Evolutionary conservation across 192 early-diverging fungal genomes (phyloP).

Genomic region (Kickxella alabastrina): DNA sequence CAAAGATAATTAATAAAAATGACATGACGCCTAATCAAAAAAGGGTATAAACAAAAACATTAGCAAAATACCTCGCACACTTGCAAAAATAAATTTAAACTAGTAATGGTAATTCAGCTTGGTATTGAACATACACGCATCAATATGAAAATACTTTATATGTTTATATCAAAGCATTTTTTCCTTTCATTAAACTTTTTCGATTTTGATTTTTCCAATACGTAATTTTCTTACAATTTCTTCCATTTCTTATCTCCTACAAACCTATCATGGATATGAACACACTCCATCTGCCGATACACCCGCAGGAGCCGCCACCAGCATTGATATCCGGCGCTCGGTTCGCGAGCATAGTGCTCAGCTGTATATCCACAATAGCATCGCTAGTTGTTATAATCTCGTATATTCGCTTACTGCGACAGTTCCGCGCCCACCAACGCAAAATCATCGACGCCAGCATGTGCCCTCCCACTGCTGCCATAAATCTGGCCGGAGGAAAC

Average conservation of each 20-base stretch:
- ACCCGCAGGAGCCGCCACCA: too few species aligned
- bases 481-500: neutral
- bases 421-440: conserved; percentile 39
- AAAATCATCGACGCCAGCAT: conserved; percentile 23
- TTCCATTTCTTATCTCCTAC: neutral
- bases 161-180: too few species aligned
- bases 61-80: too few species aligned
- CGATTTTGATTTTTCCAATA: neutral
- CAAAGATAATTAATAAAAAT: too few species aligned
- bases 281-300: too few species aligned
- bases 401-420: conserved; percentile 22
- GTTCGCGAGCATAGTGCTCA: conserved; percentile 31
- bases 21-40: too few species aligned
- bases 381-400: conserved; percentile 37
- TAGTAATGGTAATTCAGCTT: too few species aligned
- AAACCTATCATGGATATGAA: neutral
- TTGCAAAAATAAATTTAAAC: too few species aligned
- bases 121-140: neutral
- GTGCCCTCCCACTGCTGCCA: neutral
- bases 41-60: too few species aligned
- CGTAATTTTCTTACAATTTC: neutral
- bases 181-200: too few species aligned
- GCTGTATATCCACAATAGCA: conserved; percentile 28
- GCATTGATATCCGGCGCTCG: conserved; percentile 23
- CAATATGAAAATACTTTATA: neutral